Percentiles rank a stretch among this genome's conserved stretches.
phyloP scores from a whole-genome alignment of 2,329 filamentous ascomycete species.

The Monilinia polystroma region DNA sequence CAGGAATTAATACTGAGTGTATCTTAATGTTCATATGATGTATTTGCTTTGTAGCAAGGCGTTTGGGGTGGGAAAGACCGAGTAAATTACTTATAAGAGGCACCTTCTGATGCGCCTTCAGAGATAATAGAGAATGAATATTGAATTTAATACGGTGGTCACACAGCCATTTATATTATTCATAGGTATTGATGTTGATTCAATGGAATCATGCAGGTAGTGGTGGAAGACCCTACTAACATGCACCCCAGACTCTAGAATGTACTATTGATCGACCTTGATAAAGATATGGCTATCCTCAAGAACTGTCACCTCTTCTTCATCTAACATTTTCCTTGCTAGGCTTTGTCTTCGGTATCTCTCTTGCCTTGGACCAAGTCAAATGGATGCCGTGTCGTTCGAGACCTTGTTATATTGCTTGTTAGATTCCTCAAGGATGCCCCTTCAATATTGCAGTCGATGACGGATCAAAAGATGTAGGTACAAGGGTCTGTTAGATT shows the following conservation, averaged over 20 bases:
- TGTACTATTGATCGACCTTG: background rate
- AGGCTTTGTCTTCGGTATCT: background rate
- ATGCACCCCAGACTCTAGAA: background rate
- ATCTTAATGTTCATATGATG: constrained; percentile 27
- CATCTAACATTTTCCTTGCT: too few relatives aligned
- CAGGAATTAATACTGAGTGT: constrained; percentile 18
- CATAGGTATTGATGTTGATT: background rate
- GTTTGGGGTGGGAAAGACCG: constrained; percentile 28
- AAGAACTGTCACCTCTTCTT: background rate
- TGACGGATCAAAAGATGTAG: background rate
- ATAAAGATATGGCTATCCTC: background rate
- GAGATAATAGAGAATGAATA: constrained; percentile 10
- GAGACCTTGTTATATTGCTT: too few relatives aligned
- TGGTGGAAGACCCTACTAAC: background rate
- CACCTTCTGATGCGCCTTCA: background rate
- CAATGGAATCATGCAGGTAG: background rate
- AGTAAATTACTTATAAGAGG: background rate
- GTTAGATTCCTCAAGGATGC: too few relatives aligned
- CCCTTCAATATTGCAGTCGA: background rate
- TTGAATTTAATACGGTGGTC: background rate
- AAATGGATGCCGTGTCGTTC: too few relatives aligned
- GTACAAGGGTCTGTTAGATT: background rate
- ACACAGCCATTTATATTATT: background rate
- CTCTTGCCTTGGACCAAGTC: too few relatives aligned
- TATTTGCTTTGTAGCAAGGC: constrained; percentile 34